Evolutionary conservation across 495 filamentous ascomycete species (phyloP).

Genomic region (Apodospora peruviana): DNA sequence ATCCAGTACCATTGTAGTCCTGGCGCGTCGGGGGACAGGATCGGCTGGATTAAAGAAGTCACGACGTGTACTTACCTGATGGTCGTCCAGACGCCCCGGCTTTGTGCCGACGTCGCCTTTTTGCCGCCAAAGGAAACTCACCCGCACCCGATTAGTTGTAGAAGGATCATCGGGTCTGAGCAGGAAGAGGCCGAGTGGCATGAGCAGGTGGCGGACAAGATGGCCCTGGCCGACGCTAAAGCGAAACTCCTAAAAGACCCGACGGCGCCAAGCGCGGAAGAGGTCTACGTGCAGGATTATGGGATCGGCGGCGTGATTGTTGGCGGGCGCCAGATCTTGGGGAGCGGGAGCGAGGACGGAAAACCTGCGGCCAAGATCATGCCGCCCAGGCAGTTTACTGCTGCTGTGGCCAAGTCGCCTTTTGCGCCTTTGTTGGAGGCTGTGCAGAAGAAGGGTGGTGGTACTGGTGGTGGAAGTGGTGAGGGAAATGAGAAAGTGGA

Average conservation of each 20-base stretch:
- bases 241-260: conserved; percentile 21
- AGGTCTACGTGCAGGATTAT: conserved; percentile 29
- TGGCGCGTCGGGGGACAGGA: conserved; percentile 65
- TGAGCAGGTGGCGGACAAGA: conserved; percentile 45
- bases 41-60: conserved; percentile 92
- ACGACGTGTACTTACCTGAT: conserved; percentile 92
- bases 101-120: conserved; percentile 92
- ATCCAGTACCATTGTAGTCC: conserved; percentile 92
- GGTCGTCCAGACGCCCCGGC: conserved; percentile 86
- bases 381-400: conserved; percentile 25
- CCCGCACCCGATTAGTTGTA: conserved; percentile 73
- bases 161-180: conserved; percentile 56
- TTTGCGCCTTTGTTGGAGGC: conserved; percentile 13
- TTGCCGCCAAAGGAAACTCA: conserved; percentile 75
- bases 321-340: conserved; percentile 48
- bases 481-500: conserved; percentile 29
- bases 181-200: conserved; percentile 54
- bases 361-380: conserved; percentile 25
- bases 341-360: conserved; percentile 30
- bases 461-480: not conserved
- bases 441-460: conserved; percentile 28
- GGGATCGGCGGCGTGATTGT: conserved; percentile 48
- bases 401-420: conserved; percentile 1
- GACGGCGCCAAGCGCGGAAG: not conserved
- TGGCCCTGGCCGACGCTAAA: conserved; percentile 39